Conservation (phyloP, 306 rosid genomes). For the Parietaria judaica region DNA sequence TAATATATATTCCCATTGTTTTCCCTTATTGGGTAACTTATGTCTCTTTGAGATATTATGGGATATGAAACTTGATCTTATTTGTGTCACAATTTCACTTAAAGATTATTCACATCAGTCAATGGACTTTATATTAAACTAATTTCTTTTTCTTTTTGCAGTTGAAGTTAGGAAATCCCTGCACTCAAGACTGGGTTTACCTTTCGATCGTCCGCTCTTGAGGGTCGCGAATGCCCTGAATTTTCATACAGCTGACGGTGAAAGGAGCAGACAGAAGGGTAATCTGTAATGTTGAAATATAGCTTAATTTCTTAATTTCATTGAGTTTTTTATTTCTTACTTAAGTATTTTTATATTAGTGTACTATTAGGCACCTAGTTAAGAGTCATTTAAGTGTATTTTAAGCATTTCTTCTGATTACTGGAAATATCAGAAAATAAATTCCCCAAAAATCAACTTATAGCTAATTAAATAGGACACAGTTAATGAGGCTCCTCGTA, state of each 20-base stretch:
- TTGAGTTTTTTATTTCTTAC: no score
- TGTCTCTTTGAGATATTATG: no score
- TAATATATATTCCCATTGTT: background rate
- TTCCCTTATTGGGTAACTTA: background rate
- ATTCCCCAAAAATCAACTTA: no score
- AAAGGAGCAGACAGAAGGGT: slow-evolving; percentile 53
- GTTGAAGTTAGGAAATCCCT: slow-evolving; percentile 83
- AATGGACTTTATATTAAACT: slow-evolving; percentile 1
- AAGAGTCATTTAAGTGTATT: no score
- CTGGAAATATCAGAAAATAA: no score
- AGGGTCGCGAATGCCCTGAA: slow-evolving; percentile 80
- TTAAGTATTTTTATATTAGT: no score
- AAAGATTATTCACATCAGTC: background rate
- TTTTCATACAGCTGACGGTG: slow-evolving; percentile 34
- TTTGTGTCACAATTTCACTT: background rate
- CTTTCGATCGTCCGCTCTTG: slow-evolving; percentile 80
- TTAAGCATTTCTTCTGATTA: no score
- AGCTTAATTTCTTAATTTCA: no score
- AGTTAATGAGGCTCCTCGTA: background rate
- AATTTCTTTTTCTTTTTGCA: slow-evolving; percentile 29
- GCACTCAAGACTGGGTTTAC: slow-evolving; percentile 79
- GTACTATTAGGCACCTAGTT: no score
- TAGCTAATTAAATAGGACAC: background rate
- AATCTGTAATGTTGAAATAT: slow-evolving; percentile 8
- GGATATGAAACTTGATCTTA: no score